Conservation (phyloP, 371 early-diverging fungal species). For the Saksenaea vasiformis region DNA sequence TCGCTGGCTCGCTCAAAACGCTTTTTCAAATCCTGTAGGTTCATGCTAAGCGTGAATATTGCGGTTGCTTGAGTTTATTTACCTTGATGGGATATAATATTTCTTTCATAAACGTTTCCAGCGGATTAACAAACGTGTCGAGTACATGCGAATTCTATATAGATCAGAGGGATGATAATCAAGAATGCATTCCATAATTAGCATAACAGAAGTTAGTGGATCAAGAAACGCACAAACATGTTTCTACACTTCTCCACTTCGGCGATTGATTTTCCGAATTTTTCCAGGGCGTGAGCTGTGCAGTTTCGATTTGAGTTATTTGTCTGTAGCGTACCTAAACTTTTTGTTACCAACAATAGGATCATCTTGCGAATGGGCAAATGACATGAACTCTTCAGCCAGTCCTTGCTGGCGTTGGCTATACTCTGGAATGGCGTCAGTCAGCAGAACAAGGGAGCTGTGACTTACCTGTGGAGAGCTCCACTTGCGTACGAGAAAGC, state of each 20-base stretch:
- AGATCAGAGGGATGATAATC: not conserved
- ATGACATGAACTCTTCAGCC: conserved; percentile 50
- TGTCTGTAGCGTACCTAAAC: no score
- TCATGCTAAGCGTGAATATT: no score
- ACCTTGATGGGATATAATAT: conserved; percentile 66
- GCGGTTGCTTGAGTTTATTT: not conserved
- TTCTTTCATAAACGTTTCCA: conserved; percentile 61
- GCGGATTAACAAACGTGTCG: conserved; percentile 66
- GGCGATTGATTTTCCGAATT: conserved; percentile 57
- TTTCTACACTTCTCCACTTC: conserved; percentile 65
- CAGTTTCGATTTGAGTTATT: conserved; percentile 1
- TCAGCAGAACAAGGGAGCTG: not conserved
- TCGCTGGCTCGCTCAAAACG: conserved; percentile 68
- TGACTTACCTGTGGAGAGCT: conserved; percentile 50
- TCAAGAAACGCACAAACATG: conserved; percentile 55
- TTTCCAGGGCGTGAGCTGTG: conserved; percentile 55
- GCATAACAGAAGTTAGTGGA: not conserved
- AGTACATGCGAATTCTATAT: conserved; percentile 61
- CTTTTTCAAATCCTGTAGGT: conserved; percentile 60
- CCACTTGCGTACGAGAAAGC: conserved; percentile 57
- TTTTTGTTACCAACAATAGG: conserved; percentile 59
- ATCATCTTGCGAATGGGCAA: conserved; percentile 62
- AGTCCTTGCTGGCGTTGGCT: conserved; percentile 56
- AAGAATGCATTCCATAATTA: not conserved
- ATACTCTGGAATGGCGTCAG: conserved; percentile 34